phyloP scores from a whole-genome alignment of 2,329 filamentous ascomycete species.

The Aaosphaeria pasadenensis region DNA sequence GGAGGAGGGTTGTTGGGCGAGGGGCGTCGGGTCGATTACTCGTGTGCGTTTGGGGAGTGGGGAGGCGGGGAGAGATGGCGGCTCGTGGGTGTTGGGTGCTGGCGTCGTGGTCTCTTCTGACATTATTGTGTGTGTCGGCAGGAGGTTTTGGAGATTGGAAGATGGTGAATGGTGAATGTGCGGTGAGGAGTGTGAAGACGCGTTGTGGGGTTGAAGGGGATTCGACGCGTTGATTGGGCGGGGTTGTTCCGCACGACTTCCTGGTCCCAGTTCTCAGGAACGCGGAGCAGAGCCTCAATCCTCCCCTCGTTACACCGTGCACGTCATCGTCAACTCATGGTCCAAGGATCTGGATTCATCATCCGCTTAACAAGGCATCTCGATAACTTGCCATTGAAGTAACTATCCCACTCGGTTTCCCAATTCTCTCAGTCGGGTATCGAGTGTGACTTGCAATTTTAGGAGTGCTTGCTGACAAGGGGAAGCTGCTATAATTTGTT shows the following conservation, averaged over 20 bases:
- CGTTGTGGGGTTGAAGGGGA: slow-evolving; percentile 4
- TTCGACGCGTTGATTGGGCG: slow-evolving; percentile 11
- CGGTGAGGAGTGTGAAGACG: slow-evolving; percentile 1
- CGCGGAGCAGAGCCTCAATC: too few relatives aligned
- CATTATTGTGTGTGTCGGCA: slow-evolving; percentile 11
- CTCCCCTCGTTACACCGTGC: too few relatives aligned
- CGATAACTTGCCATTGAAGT: too few relatives aligned
- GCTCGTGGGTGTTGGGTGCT: slow-evolving; percentile 26
- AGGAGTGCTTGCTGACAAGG: too few relatives aligned
- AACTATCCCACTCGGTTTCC: too few relatives aligned
- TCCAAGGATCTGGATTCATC: too few relatives aligned
- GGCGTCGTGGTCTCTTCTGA: slow-evolving; percentile 20
- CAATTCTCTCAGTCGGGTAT: too few relatives aligned
- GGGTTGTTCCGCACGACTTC: not conserved
- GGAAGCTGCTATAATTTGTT: too few relatives aligned
- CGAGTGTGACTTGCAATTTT: too few relatives aligned
- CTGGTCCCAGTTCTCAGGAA: too few relatives aligned
- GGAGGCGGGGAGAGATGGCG: slow-evolving; percentile 63
- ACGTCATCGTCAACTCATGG: too few relatives aligned
- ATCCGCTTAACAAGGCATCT: too few relatives aligned
- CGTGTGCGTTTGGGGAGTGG: slow-evolving; percentile 80
- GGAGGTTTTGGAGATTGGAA: slow-evolving; percentile 2
- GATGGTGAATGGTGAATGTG: not conserved
- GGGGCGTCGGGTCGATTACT: slow-evolving; percentile 47
- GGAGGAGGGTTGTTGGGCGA: slow-evolving; percentile 22